These are phyloP conservation scores for Phytopythium chamaehyphon DNA, from an alignment of 352 stramenopile species.

Conservation along the genomic window DNA sequence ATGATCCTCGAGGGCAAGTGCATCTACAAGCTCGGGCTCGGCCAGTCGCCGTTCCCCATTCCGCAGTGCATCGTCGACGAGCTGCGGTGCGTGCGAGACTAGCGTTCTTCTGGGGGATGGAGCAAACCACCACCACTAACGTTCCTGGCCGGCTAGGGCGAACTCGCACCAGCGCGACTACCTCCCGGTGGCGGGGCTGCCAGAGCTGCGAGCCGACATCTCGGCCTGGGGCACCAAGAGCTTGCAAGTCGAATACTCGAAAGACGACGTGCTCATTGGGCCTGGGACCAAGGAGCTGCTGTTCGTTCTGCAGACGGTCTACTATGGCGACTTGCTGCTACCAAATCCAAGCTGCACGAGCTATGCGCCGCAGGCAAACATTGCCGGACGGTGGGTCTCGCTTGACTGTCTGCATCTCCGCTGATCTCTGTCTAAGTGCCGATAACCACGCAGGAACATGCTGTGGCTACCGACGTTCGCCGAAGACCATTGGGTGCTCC, in stretches of 20 bases:
- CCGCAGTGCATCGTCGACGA: slow-evolving; percentile 87
- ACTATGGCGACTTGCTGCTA: slow-evolving; percentile 82
- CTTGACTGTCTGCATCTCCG: not conserved
- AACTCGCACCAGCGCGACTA: slow-evolving; percentile 85
- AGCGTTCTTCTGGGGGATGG: no score
- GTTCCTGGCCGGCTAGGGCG: slow-evolving; percentile 22
- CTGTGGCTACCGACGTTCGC: slow-evolving; percentile 82
- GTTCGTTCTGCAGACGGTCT: slow-evolving; percentile 87
- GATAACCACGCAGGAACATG: slow-evolving; percentile 64
- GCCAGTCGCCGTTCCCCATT: slow-evolving; percentile 84
- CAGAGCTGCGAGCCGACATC: slow-evolving; percentile 76
- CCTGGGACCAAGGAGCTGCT: slow-evolving; percentile 88
- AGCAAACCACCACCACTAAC: not conserved
- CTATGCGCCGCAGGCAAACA: slow-evolving; percentile 82
- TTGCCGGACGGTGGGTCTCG: slow-evolving; percentile 61
- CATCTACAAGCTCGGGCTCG: slow-evolving; percentile 84
- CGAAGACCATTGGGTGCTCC: slow-evolving; percentile 76
- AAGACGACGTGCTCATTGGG: slow-evolving; percentile 79
- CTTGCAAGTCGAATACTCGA: slow-evolving; percentile 57
- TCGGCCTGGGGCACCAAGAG: slow-evolving; percentile 55
- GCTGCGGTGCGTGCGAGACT: slow-evolving; percentile 63
- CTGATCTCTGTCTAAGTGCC: no score
- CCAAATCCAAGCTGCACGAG: slow-evolving; percentile 85
- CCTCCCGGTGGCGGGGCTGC: slow-evolving; percentile 70
- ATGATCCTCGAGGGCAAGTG: slow-evolving; percentile 75